A percentile compares a stretch with the other conserved stretches of the same genome.
Evolutionary conservation across 345 rosid genomes (phyloP).

Genomic region (Eucalyptus paniculata): DNA sequence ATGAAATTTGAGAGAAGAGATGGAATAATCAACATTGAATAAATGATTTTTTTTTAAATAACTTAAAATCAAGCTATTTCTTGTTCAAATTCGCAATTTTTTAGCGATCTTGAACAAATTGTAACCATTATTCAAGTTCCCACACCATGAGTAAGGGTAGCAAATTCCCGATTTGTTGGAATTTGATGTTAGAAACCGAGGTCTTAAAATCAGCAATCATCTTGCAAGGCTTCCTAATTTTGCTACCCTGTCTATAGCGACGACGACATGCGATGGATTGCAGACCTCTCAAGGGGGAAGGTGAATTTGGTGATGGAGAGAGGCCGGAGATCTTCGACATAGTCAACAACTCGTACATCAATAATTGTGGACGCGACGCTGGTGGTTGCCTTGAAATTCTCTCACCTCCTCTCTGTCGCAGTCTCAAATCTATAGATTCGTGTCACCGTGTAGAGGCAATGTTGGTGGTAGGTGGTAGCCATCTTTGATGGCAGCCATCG

Average conservation of each 20-base stretch:
- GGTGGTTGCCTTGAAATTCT: neutral
- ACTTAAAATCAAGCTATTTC: neutral
- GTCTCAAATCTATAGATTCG: neutral
- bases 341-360: accelerated
- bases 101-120: neutral
- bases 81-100: neutral
- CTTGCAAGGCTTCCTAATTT: neutral
- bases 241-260: neutral
- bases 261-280: neutral
- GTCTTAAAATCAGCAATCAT: neutral
- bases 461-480: neutral
- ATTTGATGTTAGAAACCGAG: neutral
- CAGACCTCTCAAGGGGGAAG: neutral
- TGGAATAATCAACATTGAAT: neutral
- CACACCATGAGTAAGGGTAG: neutral
- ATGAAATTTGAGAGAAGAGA: neutral
- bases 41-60: neutral
- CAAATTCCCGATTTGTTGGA: neutral
- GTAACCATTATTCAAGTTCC: neutral
- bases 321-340: neutral
- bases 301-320: neutral
- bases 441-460: neutral
- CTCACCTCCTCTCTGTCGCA: accelerated
- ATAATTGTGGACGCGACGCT: neutral
- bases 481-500: neutral